These are phyloP conservation scores for Leishmania tropica DNA, from an alignment of 208 protist species.

Conservation along the genomic window DNA sequence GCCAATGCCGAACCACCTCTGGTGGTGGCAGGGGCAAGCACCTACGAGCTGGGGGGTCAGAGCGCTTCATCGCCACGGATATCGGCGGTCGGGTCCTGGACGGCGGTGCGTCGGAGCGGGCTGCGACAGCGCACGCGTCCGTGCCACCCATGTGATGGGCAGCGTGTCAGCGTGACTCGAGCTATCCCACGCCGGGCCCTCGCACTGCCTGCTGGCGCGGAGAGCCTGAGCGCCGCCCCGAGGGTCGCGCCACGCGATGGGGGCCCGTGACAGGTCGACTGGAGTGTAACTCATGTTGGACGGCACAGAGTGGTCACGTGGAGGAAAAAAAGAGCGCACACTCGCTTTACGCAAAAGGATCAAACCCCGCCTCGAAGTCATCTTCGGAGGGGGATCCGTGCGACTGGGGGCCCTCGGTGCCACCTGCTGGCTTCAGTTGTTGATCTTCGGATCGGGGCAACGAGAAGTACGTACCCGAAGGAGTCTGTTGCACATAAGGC, in stretches of 20 bases:
- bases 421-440: not conserved
- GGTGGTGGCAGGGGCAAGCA: not conserved
- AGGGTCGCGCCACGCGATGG: not conserved
- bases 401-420: not conserved
- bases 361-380: slow-evolving; percentile 52
- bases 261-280: not conserved
- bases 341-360: slow-evolving; percentile 41
- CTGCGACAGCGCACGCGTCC: not conserved
- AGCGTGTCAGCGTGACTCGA: not conserved
- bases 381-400: slow-evolving; percentile 12
- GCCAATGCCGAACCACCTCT: not conserved
- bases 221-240: not conserved
- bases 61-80: not conserved
- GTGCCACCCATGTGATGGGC: not conserved
- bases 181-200: not conserved
- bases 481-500: not conserved
- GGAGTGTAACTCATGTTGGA: not conserved
- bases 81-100: not conserved
- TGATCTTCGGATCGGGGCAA: not conserved
- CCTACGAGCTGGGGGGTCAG: not conserved
- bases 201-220: not conserved
- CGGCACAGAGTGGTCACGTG: not conserved
- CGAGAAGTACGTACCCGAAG: slow-evolving; percentile 1
- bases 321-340: not conserved
- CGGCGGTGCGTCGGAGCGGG: not conserved